phyloP scores from a whole-genome alignment of 345 rosid species.

The Citrus australasica region DNA sequence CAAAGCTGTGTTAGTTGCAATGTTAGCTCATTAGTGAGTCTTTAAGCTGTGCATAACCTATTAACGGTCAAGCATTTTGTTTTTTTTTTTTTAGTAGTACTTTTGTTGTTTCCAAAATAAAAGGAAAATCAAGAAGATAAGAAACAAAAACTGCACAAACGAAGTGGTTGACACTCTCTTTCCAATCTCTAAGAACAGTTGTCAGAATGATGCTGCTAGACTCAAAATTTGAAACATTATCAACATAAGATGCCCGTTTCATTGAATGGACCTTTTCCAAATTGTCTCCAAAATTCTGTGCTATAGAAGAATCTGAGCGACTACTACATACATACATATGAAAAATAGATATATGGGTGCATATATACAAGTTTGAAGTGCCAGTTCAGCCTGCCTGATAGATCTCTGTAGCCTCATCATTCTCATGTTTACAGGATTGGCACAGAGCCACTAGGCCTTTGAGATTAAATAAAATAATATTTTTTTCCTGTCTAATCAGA shows the following conservation, averaged over 20 bases:
- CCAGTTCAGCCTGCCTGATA: not conserved
- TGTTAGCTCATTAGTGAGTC: not conserved
- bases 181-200: not conserved
- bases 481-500: not conserved
- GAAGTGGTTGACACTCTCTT: not conserved
- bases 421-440: not conserved
- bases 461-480: not conserved
- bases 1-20: not conserved
- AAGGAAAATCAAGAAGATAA: no score
- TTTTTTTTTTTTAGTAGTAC: not conserved
- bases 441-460: not conserved
- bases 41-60: not conserved
- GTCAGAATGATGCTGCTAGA: not conserved
- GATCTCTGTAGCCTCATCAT: not conserved
- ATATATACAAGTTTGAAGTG: not conserved
- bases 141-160: not conserved
- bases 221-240: not conserved
- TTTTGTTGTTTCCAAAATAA: not conserved
- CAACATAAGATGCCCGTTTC: not conserved
- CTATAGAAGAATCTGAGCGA: not conserved
- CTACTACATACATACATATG: not conserved
- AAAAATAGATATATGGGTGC: not conserved
- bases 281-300: not conserved
- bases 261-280: not conserved
- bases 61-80: not conserved